Conservation (phyloP, 768 basidiomycete species). For the Hericium alpestre region DNA sequence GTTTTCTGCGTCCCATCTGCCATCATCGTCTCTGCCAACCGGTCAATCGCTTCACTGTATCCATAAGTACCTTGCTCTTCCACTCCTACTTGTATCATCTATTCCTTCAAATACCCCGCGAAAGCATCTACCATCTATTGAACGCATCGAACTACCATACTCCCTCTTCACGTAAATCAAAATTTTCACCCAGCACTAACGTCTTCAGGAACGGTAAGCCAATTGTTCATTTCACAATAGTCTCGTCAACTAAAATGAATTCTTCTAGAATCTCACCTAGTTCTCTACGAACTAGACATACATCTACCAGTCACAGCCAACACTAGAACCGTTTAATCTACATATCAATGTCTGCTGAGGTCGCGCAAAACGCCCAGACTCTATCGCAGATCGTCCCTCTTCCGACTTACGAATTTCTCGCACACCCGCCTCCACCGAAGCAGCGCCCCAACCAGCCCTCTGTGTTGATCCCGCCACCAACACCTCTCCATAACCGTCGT, state of each 20-base stretch:
- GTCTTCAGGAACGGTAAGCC: too few relatives aligned
- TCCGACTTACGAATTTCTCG: background rate
- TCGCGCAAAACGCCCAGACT: background rate
- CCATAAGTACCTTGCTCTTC: background rate
- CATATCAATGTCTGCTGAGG: background rate
- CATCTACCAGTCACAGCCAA: background rate
- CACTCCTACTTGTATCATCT: background rate
- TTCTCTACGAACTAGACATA: background rate
- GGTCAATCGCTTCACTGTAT: background rate
- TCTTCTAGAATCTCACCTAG: background rate
- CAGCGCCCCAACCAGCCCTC: background rate
- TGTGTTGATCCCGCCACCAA: background rate
- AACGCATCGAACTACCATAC: background rate
- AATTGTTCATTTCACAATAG: too few relatives aligned
- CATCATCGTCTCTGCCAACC: background rate
- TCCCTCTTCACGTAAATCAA: background rate
- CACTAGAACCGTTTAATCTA: background rate
- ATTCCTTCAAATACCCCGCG: background rate
- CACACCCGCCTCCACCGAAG: background rate
- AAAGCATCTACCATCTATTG: background rate
- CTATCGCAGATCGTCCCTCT: background rate
- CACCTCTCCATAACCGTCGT: conserved; percentile 16
- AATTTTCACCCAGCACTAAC: too few relatives aligned
- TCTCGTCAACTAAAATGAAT: too few relatives aligned
- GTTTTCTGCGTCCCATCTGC: background rate